These are phyloP conservation scores for Seiridium cupressi DNA, from an alignment of 2,329 filamentous ascomycete genomes.

Conservation along the genomic window DNA sequence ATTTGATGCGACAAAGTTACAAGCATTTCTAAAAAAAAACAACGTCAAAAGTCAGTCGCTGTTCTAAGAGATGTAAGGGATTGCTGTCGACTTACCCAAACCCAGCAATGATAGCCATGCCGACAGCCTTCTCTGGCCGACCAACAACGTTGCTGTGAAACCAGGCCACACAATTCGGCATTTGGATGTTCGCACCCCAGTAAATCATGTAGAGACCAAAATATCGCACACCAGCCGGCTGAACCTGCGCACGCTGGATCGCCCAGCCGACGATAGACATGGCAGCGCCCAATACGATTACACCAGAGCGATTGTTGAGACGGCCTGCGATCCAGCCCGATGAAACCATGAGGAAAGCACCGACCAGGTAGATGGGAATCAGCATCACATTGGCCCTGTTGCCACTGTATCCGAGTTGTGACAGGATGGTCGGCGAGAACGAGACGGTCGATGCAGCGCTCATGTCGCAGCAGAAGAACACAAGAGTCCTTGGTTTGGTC, in stretches of 20 bases:
- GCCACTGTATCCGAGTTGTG: constrained; percentile 1
- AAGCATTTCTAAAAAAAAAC: not conserved
- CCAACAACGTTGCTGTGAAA: not conserved
- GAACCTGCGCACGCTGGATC: constrained; percentile 1
- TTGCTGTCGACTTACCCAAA: not conserved
- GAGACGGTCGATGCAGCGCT: not conserved
- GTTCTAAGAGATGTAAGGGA: not conserved
- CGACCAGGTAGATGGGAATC: constrained; percentile 2
- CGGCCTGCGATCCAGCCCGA: not conserved
- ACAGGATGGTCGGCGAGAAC: constrained; percentile 6
- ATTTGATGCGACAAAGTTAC: constrained; percentile 1
- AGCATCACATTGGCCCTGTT: constrained; percentile 1
- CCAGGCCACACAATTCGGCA: constrained; percentile 4
- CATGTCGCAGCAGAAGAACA: constrained; percentile 3
- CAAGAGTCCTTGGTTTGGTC: not conserved
- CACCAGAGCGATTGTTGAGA: not conserved
- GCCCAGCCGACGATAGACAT: constrained; percentile 4
- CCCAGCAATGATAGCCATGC: not conserved
- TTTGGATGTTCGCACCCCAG: constrained; percentile 2
- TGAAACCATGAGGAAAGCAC: constrained; percentile 4
- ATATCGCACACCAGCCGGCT: constrained; percentile 1
- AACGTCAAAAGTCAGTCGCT: not conserved
- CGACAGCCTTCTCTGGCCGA: constrained; percentile 4
- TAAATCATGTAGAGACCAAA: constrained; percentile 5
- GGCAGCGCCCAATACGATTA: not conserved